Evolutionary conservation across 371 early-diverging fungal species (phyloP).

Genomic region (Actinomucor elegans): DNA sequence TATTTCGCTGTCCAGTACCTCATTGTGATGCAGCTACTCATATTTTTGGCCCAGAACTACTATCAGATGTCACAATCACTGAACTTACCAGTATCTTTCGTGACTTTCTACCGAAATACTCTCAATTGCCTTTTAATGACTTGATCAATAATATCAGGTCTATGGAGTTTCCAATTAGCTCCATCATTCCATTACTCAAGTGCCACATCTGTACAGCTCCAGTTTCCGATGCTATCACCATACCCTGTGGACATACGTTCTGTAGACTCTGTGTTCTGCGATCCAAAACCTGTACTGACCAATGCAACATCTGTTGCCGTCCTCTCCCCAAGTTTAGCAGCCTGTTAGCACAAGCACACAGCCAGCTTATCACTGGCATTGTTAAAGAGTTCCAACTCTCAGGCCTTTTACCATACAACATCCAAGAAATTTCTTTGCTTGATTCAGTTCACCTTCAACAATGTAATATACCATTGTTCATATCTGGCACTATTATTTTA

Average conservation of each 20-base stretch:
- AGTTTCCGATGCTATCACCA: conserved; percentile 16
- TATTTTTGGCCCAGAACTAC: conserved; percentile 25
- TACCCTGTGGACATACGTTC: conserved; percentile 29
- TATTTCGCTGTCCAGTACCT: conserved; percentile 22
- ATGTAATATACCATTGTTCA: conserved; percentile 17
- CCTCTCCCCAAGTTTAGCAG: conserved; percentile 25
- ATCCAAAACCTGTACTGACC: conserved; percentile 10
- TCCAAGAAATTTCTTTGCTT: conserved; percentile 2
- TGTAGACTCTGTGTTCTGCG: conserved; percentile 24
- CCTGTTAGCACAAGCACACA: conserved; percentile 14
- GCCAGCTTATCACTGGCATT: conserved; percentile 10
- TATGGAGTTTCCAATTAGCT: too few relatives aligned
- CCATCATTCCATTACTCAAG: conserved; percentile 1
- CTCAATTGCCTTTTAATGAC: not conserved
- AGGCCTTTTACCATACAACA: conserved; percentile 5
- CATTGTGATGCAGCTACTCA: conserved; percentile 23
- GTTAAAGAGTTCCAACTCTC: conserved; percentile 15
- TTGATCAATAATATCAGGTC: not conserved
- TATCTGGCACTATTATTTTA: conserved; percentile 18
- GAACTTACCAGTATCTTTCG: conserved; percentile 11
- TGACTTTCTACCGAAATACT: not conserved
- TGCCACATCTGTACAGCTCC: conserved; percentile 7
- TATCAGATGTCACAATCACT: conserved; percentile 7
- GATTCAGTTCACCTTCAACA: conserved; percentile 7
- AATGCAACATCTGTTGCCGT: conserved; percentile 15